Evolutionary conservation across 208 protist species (phyloP), one percentile per base, ranked within the genome.

Genomic region (Histomonas meleagridis): DNA sequence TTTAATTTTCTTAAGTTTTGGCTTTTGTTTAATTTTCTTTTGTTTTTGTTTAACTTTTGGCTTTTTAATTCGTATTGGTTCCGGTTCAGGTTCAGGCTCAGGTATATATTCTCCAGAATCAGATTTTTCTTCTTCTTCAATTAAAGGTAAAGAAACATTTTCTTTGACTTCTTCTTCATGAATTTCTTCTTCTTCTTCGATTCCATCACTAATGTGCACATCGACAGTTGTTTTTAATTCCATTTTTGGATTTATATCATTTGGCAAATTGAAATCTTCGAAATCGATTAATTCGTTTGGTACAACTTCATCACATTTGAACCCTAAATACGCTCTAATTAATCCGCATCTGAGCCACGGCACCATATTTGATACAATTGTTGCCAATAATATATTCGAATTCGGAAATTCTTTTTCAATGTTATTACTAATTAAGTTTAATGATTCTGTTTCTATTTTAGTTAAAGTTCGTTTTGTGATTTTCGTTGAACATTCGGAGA

Each of bases 341-440:
- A 86, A 57, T 86, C 40, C 76, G 32, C 40, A 51, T 55, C 76
- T 86, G 2, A 86, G 28, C 76, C 76, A 86, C 1, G 76, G 76
- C 23, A 86, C 7, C 3, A 86, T n/a, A 55, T 86, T 40, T 38
- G 76, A 86, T 40, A 86, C 46, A 86, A 86, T 46, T 32, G 76
- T 46, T 32, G 76, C 76, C 32, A 86, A 49, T 26, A 86, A 21
- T 18, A 86, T 55, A 57, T 16, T 38, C 38, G 76, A 86, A 26
- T 55, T 43, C 18, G 76, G 76, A 86, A 86, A 57, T 38, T 86
- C 76, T 43, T 86, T 18, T 43, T 86, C 76, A 26, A 2, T 32
- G 16, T 43, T n/a, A 55, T 26, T 55, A 38, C 46, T 86, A n/a
- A n/a, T n/a, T 9, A 86, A 43, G 32, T 46, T 14, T 21, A 86